Evolutionary conservation across 208 protist species (phyloP), one percentile per base, ranked within the genome.

Genomic region (Trypanosoma grayi): DNA sequence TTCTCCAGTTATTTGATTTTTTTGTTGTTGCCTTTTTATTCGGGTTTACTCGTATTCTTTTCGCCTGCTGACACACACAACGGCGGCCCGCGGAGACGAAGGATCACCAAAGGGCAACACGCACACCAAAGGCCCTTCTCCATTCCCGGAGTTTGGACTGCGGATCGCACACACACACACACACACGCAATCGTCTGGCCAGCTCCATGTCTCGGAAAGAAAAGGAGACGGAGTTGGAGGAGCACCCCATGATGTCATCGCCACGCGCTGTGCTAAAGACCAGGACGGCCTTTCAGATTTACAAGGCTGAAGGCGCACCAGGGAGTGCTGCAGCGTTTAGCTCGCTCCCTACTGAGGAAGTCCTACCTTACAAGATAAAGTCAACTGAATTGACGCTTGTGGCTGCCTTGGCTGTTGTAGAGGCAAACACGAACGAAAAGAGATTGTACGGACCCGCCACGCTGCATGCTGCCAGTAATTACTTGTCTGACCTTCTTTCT

Each of bases 221-320:
- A 16, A 30, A 45, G 25, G 54, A 47, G 4, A n/a, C 37, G 48
- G 10, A 54, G 11, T n/a, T n/a, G n/a, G 33, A 33, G n/a, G 36
- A 60, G 27, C 18, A 16, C 2, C n/a, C 27, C 8, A 31, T 20
- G 2, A 43, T 16, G 5, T 7, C n/a, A 1, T 25, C 37, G 18
- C 33, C 41, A 30, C 46, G 52, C 31, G 51, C 39, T 25, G 81
- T 83, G 73, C 81, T 94, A 16, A 81, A 66, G 9, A 79, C 78
- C n/a, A 60, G 83, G 8, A 90, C 81, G n/a, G 63, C 89, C 0
- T 92, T 82, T 66, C 89, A 95, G 43, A 76, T 95, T 16, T 95
- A 76, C 60, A 83, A 80, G 54, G 59, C 41, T 6, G 70, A 73
- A 18, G 58, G 73, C 43, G 59, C 47, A 37, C 34, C 13, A 25